Conservation (phyloP, 352 stramenopile species). For the Phytophthora constricta region DNA sequence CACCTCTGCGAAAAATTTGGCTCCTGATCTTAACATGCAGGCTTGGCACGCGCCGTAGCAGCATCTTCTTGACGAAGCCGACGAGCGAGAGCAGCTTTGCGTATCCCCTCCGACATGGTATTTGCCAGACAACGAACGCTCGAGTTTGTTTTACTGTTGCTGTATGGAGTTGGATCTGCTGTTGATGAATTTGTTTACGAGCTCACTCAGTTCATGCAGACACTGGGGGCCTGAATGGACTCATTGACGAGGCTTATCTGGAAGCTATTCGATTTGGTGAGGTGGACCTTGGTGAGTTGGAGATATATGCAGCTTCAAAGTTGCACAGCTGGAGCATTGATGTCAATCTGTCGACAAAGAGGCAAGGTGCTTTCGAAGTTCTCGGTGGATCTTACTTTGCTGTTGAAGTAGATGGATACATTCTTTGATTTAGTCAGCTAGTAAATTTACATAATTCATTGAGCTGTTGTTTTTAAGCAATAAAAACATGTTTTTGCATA, state of each 20-base stretch:
- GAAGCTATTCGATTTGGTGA: not conserved
- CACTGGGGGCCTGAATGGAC: slow-evolving; percentile 1
- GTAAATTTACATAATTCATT: not conserved
- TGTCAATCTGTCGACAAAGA: slow-evolving; percentile 15
- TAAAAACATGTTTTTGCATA: too few relatives aligned
- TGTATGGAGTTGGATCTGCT: not conserved
- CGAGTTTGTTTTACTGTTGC: slow-evolving; percentile 5
- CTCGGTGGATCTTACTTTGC: slow-evolving; percentile 7
- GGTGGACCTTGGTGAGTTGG: slow-evolving; percentile 8
- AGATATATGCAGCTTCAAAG: slow-evolving; percentile 3
- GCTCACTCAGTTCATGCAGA: slow-evolving; percentile 8
- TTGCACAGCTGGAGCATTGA: slow-evolving; percentile 18
- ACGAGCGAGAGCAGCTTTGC: too few relatives aligned
- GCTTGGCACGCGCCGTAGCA: too few relatives aligned
- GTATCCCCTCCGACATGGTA: slow-evolving; percentile 5
- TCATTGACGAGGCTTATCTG: slow-evolving; percentile 7
- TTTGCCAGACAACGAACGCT: not conserved
- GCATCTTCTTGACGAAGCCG: too few relatives aligned
- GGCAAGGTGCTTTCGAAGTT: slow-evolving; percentile 10
- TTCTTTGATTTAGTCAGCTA: slow-evolving; percentile 10
- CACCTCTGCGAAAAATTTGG: too few relatives aligned
- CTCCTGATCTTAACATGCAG: too few relatives aligned
- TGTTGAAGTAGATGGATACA: slow-evolving; percentile 19
- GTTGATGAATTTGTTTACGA: slow-evolving; percentile 5
- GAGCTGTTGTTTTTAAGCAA: too few relatives aligned